Base-by-base conservation (phyloP, 163 green algal genomes). In the Chlorella variabilis region DNA sequence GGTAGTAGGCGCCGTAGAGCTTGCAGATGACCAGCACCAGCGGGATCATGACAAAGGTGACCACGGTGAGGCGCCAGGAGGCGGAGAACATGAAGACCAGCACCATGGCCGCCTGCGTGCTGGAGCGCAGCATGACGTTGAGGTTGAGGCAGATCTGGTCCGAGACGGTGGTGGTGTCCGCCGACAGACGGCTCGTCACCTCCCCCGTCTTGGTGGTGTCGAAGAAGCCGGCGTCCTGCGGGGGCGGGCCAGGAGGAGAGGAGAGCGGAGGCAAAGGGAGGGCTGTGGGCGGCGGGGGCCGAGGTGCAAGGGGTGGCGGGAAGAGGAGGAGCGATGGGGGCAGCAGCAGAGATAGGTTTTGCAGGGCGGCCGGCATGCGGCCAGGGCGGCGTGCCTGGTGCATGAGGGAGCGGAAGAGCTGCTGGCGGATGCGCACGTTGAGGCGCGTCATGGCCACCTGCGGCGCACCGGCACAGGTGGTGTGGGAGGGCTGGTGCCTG, bases 211-310 rank as follows among this genome's bases (percentile, higher is more conserved):
- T 87, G 20, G 87, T 90, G 11, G 49, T 88, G 88, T 98, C 95
- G 74, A 95, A 98, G 83, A 96, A 98, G 0, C 82, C 92, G 15
- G 94, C 88, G 59, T 98, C 95, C 90, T 98, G 94, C 71, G 97
- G 79, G 54, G 95, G 87, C 3, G 89, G 83, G n/a, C 81, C 65
- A 77, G 2, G 18, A 31, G 56, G 39, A 3, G 3, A 41, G 9
- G 38, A 23, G 45, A 39, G n/a, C 8, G n/a, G 27, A n/a, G 45
- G 42, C 31, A 27, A n/a, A 31, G 11, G n/a, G 17, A 66, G 45
- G 48, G 13, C 13, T 20, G n/a, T n/a, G n/a, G n/a, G n/a, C n/a
- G n/a, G n/a, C n/a, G n/a, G n/a, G n/a, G n/a, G n/a, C n/a, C n/a
- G n/a, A n/a, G n/a, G n/a, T n/a, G n/a, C n/a, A n/a, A n/a, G n/a